These are phyloP conservation scores for Hagleromyces aurorensis DNA, from an alignment of 805 yeast genomes.

Conservation along the genomic window DNA sequence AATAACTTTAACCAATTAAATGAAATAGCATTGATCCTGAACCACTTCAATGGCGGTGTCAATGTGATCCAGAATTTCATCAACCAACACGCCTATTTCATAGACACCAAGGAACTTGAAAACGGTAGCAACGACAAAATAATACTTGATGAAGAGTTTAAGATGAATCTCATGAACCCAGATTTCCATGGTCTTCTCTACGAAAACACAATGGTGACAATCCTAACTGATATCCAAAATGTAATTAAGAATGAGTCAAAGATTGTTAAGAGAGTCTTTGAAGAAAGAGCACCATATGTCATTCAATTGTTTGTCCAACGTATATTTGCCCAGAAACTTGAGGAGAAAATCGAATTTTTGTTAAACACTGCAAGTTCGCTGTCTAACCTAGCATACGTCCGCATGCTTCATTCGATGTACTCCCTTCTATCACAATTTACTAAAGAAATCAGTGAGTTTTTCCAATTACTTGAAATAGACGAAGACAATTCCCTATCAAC, in stretches of 20 bases:
- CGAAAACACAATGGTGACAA: constrained; percentile 43
- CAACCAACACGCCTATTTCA: constrained; percentile 66
- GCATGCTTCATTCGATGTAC: constrained; percentile 65
- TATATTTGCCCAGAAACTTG: constrained; percentile 64
- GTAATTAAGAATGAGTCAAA: constrained; percentile 66
- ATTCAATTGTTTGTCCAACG: constrained; percentile 64
- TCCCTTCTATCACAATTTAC: constrained; percentile 51
- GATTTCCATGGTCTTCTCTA: constrained; percentile 39
- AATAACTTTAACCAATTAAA: constrained; percentile 65
- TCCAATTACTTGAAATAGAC: constrained; percentile 41
- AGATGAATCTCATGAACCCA: constrained; percentile 59
- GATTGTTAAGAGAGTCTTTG: constrained; percentile 66
- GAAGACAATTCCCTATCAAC: constrained; percentile 32
- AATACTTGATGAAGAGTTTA: constrained; percentile 40
- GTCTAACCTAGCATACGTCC: constrained; percentile 63
- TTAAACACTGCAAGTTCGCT: constrained; percentile 55
- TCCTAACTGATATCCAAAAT: constrained; percentile 49
- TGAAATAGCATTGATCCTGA: constrained; percentile 64
- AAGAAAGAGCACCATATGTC: constrained; percentile 54
- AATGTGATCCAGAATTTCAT: constrained; percentile 78
- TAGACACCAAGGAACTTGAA: constrained; percentile 28
- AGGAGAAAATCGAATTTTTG: constrained; percentile 47
- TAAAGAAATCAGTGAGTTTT: constrained; percentile 54
- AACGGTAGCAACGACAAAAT: constrained; percentile 22
- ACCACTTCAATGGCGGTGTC: constrained; percentile 77